These are phyloP conservation scores for Plantago major DNA, from an alignment of 257 asterid genomes.

Conservation along the genomic window DNA sequence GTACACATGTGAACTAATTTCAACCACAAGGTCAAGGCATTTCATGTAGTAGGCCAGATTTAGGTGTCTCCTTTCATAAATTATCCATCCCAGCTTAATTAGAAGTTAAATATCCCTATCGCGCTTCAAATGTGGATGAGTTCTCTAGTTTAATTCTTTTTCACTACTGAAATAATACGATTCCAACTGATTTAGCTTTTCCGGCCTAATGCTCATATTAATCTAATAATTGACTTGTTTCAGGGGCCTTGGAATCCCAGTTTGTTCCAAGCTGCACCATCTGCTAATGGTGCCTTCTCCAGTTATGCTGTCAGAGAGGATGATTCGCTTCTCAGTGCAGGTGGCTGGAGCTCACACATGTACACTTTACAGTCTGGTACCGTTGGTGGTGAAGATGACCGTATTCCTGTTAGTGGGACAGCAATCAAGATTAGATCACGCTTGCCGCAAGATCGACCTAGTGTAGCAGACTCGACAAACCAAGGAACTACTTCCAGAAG, in stretches of 20 bases:
- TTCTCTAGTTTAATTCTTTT: constrained; percentile 7
- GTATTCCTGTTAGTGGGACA: constrained; percentile 26
- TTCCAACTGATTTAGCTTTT: constrained; percentile 8
- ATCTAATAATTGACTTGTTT: constrained; percentile 13
- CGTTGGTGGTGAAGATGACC: constrained; percentile 21
- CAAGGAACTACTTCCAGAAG: constrained; percentile 67
- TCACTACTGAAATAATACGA: constrained; percentile 10
- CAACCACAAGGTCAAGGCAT: too few species aligned
- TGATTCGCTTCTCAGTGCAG: constrained; percentile 20
- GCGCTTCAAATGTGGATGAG: background rate
- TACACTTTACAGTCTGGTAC: constrained; percentile 12
- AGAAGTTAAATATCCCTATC: constrained; percentile 3
- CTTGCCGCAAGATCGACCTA: constrained; percentile 23
- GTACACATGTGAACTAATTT: too few species aligned
- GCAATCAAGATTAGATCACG: constrained; percentile 49
- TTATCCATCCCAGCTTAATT: background rate
- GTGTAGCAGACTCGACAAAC: constrained; percentile 13
- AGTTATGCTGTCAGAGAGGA: constrained; percentile 28
- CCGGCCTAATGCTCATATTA: constrained; percentile 13
- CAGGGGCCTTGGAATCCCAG: constrained; percentile 31
- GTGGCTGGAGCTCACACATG: constrained; percentile 17
- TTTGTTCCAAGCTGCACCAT: constrained; percentile 16
- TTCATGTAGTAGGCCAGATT: too few species aligned
- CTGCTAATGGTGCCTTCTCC: constrained; percentile 18
- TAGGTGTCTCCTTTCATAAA: too few species aligned